Evolutionary conservation across 2,329 filamentous ascomycete species (phyloP), one percentile per base, ranked within the genome.

Genomic region (Cephalotrichum gorgonifer): DNA sequence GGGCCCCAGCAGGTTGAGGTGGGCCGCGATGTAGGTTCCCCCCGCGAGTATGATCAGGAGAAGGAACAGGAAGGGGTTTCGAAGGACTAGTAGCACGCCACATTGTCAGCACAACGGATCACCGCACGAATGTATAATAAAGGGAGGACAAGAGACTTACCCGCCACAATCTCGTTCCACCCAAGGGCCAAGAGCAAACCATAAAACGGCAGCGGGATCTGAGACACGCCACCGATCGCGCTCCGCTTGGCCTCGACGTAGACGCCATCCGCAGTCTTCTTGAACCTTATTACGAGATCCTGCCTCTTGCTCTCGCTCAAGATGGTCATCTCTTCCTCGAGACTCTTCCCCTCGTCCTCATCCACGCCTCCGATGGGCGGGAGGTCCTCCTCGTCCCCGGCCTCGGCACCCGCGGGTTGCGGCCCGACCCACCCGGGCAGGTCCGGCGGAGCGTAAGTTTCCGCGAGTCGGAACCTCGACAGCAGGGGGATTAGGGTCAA

Each of bases 201-300:
- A 59, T 96, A 98, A 66, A 98, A 96, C 68, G 96, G 97, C 53
- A 95, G 70, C 6, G 93, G 93, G 45, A 98, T 83, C 66, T 96
- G 90, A 4, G 90, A 87, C 58, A 98, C 87, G 50, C 91, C 90
- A 49, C 93, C 93, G 62, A 98, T 94, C 39, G 93, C 93, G 62
- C 91, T 90, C 51, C 93, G 81, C 76, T 98, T 98, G 45, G 93
- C 93, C 70, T 98, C 93, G 39, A 98, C 90, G 59, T 95, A 98
- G 4, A 98, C 91, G 7, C 90, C 93, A 62, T 98, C 93, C 1
- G 93, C 93, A 31, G 88, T 93, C 76, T 97, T 97, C 76, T 96
- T 97, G 77, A 98, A 98, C 49, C 93, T 79, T 14, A 95, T 85
- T 9, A 89, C 88, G 26, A 98, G 77, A 62, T 98, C 90, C 62